Evolutionary conservation across 2,329 filamentous ascomycete genomes (phyloP).

Genomic region (Sporothrix humicola): DNA sequence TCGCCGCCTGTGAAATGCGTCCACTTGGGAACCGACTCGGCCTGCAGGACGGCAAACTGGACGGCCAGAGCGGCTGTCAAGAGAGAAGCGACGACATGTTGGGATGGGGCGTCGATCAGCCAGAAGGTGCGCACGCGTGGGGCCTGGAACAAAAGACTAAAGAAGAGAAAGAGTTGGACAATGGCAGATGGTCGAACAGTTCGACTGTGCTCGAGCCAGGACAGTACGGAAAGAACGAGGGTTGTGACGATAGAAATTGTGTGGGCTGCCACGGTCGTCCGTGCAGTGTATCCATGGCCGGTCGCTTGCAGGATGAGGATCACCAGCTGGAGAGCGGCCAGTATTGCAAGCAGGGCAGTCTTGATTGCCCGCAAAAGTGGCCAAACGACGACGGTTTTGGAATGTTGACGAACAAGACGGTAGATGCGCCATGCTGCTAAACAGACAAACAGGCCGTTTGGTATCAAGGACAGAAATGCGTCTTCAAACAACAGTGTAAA

Average conservation of each 20-base stretch:
- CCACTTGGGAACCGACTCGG: constrained; percentile 6
- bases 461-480: background rate
- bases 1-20: background rate
- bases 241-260: background rate
- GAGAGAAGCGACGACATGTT: background rate
- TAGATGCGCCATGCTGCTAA: background rate
- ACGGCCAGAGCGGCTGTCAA: background rate
- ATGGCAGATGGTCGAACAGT: background rate
- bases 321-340: background rate
- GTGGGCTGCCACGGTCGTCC: background rate
- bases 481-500: background rate
- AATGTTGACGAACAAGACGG: background rate
- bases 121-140: background rate
- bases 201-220: background rate
- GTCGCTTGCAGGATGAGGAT: background rate
- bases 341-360: background rate
- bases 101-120: background rate
- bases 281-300: background rate
- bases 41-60: background rate
- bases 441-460: background rate
- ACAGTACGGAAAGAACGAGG: background rate
- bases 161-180: background rate
- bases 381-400: background rate
- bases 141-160: background rate
- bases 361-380: background rate